Percentiles rank a stretch among this genome's conserved stretches.
These are phyloP conservation scores for Platismatia glauca DNA, from an alignment of 495 filamentous ascomycete genomes.

Conservation along the genomic window DNA sequence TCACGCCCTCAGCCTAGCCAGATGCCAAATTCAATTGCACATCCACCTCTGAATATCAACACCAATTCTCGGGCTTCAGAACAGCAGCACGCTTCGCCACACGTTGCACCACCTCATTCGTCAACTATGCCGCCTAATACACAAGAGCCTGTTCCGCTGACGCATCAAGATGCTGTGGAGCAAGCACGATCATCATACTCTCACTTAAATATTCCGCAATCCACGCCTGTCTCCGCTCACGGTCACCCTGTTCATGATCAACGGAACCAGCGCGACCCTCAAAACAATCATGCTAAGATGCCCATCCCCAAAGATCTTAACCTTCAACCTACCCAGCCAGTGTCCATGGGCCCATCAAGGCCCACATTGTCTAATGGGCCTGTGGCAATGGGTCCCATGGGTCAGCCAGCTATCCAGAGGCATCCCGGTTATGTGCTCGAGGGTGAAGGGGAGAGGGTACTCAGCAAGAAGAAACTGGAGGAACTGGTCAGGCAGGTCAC, in stretches of 20 bases:
- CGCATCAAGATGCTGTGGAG: constrained; percentile 53
- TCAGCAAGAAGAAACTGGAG: constrained; percentile 94
- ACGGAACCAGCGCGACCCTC: constrained; percentile 26
- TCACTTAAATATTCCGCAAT: constrained; percentile 30
- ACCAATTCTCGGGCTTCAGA: constrained; percentile 40
- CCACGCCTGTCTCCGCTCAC: constrained; percentile 30
- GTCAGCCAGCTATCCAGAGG: constrained; percentile 75
- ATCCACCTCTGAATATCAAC: constrained; percentile 31
- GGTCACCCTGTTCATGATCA: constrained; percentile 43
- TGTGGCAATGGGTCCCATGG: constrained; percentile 66
- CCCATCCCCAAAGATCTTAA: constrained; percentile 75
- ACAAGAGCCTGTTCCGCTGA: constrained; percentile 47
- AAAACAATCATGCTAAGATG: constrained; percentile 45
- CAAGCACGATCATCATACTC: constrained; percentile 50
- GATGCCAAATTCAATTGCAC: constrained; percentile 40
- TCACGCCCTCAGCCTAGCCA: constrained; percentile 36
- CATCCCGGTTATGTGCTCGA: constrained; percentile 75
- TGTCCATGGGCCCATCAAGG: constrained; percentile 58
- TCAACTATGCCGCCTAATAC: constrained; percentile 23
- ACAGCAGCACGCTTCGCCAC: constrained; percentile 33
- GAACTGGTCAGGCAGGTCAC: constrained; percentile 91
- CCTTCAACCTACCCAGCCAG: constrained; percentile 58
- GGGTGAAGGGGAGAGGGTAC: constrained; percentile 76
- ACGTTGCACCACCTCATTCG: constrained; percentile 28
- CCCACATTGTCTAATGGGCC: constrained; percentile 74